phyloP scores from a whole-genome alignment of 2,329 filamentous ascomycete species.

The Aspergillus fumigatiaffinis region DNA sequence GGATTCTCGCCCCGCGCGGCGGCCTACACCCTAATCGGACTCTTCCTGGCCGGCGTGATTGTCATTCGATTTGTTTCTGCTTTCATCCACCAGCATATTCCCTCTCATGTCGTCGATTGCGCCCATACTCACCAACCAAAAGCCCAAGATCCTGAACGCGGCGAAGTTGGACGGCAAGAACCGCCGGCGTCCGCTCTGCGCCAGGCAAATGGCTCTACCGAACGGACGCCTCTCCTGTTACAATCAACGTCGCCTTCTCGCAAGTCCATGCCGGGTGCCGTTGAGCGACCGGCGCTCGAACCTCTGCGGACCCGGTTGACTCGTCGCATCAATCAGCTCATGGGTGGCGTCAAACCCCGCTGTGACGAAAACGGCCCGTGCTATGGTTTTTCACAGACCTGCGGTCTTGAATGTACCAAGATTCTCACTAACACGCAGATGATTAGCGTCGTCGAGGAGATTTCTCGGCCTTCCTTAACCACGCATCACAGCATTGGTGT shows the following conservation, averaged over 20 bases:
- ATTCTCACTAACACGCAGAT: conserved; percentile 20
- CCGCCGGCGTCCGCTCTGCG: conserved; percentile 7
- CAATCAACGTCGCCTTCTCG: conserved; percentile 8
- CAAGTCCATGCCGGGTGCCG: conserved; percentile 22
- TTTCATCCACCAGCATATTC: conserved; percentile 45
- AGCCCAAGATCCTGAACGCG: conserved; percentile 30
- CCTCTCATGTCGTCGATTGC: conserved; percentile 49
- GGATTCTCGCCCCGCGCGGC: conserved; percentile 64
- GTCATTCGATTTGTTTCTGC: conserved; percentile 44
- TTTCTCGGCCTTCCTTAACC: conserved; percentile 9
- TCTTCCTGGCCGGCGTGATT: conserved; percentile 47
- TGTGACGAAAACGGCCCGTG: conserved; percentile 59
- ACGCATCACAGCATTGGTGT: conserved; percentile 16
- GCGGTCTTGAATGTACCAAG: conserved; percentile 59
- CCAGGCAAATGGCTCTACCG: conserved; percentile 16
- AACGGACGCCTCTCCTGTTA: conserved; percentile 30
- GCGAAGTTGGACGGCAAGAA: conserved; percentile 20
- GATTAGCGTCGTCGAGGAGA: conserved; percentile 11
- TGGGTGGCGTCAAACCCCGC: conserved; percentile 46
- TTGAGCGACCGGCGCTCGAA: conserved; percentile 17
- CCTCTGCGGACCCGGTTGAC: conserved; percentile 35
- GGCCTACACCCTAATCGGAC: conserved; percentile 45
- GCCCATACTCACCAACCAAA: conserved; percentile 42
- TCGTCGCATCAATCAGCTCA: conserved; percentile 46
- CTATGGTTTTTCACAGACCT: conserved; percentile 59